Base-by-base conservation (phyloP, 148 eudicot species). In the Polygonum aviculare region DNA sequence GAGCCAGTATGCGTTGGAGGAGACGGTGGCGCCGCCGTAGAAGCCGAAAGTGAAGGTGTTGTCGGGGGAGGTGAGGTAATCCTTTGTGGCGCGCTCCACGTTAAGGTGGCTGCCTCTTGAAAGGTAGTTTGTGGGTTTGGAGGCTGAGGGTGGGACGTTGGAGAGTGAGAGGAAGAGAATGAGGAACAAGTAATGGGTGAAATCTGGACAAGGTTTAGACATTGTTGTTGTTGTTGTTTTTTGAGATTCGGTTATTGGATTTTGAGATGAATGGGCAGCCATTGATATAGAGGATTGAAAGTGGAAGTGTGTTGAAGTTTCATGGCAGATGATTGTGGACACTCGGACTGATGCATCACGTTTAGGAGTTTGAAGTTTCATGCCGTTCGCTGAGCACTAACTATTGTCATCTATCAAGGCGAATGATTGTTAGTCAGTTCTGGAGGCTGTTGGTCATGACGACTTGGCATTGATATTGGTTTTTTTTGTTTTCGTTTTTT, bases 31-130 rank as follows among this genome's bases (percentile, higher is more conserved):
- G 63, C 76, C 0, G 40, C 12, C 19, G 63, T 81, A 78, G 67
- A 88, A 88, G 57, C 91, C 91, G 19, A 81, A 80, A 19, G 89
- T 62, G 83, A 88, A 86, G 26, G 81, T 76, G 2, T 60, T 77
- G 36, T 83, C 82, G 21, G 78, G 77, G 1, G 88, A 86, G 36
- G 47, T 78, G 44, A 87, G 80, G 38, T 80, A 55, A 70, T 80
- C 77, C 12, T 51, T 19, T 51, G 55, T 8, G 3, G 55, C 55
- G 55, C 55, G 55, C 55, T 51, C 55, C 55, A 51, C 55, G n/a
- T 6, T 18, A 19, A 51, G 55, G 19, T 51, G 55, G 16, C n/a
- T 3, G 55, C 55, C 55, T 51, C 55, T 15, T 5, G 55, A 18
- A 8, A 51, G 55, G 16, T 51, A 18, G 55, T 15, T 14, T 51